Conservation (phyloP, 192 early-diverging fungal species). For the Backusella westeae region DNA sequence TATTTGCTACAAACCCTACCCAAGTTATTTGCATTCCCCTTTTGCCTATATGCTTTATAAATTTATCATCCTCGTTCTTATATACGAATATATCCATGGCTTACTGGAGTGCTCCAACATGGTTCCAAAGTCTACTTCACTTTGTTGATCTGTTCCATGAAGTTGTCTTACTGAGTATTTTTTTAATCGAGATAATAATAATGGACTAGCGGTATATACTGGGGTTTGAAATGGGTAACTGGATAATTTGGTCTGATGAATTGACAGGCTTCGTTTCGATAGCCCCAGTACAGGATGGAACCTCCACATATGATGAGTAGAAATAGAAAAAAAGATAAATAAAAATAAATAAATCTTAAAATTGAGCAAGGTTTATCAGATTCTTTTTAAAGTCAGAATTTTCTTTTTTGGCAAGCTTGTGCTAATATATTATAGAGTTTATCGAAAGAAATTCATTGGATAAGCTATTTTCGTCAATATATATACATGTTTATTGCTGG, state of each 20-base stretch:
- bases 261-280: background rate
- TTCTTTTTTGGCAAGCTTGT: background rate
- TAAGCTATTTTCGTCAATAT: background rate
- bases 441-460: background rate
- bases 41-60: conserved; percentile 26
- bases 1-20: conserved; percentile 59
- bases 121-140: conserved; percentile 1
- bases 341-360: background rate
- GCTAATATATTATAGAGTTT: background rate
- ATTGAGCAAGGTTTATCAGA: conserved; percentile 8
- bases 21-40: conserved; percentile 62
- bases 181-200: background rate
- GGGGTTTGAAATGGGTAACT: background rate
- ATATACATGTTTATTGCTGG: background rate
- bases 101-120: conserved; percentile 13
- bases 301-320: background rate
- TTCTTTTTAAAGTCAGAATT: background rate
- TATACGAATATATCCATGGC: background rate
- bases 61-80: background rate
- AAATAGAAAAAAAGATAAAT: background rate
- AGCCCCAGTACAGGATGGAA: background rate
- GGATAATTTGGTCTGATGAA: background rate
- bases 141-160: conserved; percentile 4
- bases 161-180: background rate
- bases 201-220: background rate